Evolutionary conservation across 495 filamentous ascomycete species (phyloP), one percentile per base, ranked within the genome.

Genomic region (Trichoderma virens): DNA sequence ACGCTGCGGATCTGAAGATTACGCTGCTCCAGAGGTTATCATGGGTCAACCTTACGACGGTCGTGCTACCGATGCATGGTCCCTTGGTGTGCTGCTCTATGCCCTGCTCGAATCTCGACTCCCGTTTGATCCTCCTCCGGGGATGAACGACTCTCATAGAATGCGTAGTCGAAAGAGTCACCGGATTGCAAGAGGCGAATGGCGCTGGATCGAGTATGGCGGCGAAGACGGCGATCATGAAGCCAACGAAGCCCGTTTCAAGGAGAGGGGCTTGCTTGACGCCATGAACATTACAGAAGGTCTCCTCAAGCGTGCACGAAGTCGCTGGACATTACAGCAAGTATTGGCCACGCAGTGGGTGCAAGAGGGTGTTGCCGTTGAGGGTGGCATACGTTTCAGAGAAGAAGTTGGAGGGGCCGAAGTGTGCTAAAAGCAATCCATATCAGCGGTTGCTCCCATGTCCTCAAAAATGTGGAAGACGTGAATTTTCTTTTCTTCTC

Each of bases 1-100:
- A 14, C 83, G 93, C 16, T 98, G 94, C 72, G 94, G 94, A 20
- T 93, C 89, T 38, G 94, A 97, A 74, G 94, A 98, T 78, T 98
- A 98, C 70, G 95, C 94, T 3, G 92, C 94, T 0, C 94, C 94
- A 0, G 94, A 98, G 73, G 90, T 98, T 54, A 87, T 98, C 27
- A 90, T 98, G 81, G 92, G 92, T 23, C 92, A 96, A 70, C 83
- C 91, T 5, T 98, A 98, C 71, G 94, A 98, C 72, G 94, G 95
- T 38, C 92, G 95, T 23, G 81, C 85, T 7, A 93, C 90, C 3
- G 94, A 98, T 70, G 92, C 92, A 23, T 98, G 94, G 94, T 93
- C 93, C 1, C 82, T 97, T 5, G 94, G 94, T 59, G 94, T 98
- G 3, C 76, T 97, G 9, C 83, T 98, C 0, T 98, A 97, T 71